phyloP scores from a whole-genome alignment of 495 filamentous ascomycete species.

The Tuber magnatum region DNA sequence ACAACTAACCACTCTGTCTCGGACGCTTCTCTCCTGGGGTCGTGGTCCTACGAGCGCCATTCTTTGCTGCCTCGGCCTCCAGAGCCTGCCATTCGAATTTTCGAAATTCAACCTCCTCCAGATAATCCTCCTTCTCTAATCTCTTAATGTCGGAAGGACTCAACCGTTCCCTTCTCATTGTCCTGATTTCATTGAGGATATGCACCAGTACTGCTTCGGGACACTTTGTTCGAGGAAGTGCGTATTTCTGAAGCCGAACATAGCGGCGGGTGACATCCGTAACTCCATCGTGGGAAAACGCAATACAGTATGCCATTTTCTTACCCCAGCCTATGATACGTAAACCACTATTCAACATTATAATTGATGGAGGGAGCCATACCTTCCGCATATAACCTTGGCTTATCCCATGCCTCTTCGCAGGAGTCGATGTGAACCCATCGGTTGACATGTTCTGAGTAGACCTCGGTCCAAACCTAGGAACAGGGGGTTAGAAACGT shows the following conservation, averaged over 20 bases:
- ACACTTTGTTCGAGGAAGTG: slow-evolving; percentile 61
- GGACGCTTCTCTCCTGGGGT: slow-evolving; percentile 28
- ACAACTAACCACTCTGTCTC: slow-evolving; percentile 37
- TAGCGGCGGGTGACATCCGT: slow-evolving; percentile 95
- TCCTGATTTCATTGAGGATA: slow-evolving; percentile 82
- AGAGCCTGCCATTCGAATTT: slow-evolving; percentile 13
- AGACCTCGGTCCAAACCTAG: slow-evolving; percentile 88
- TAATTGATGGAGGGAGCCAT: slow-evolving; percentile 31
- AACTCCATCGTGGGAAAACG: slow-evolving; percentile 90
- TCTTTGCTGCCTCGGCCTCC: slow-evolving; percentile 21
- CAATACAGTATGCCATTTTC: slow-evolving; percentile 93
- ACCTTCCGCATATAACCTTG: slow-evolving; percentile 85
- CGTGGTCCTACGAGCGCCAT: background rate
- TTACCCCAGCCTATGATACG: slow-evolving; percentile 62
- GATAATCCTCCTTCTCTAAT: slow-evolving; percentile 79
- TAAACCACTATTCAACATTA: slow-evolving; percentile 25
- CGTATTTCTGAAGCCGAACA: slow-evolving; percentile 70
- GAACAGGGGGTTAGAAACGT: background rate
- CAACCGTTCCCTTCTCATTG: slow-evolving; percentile 68
- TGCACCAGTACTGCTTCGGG: slow-evolving; percentile 85
- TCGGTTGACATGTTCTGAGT: slow-evolving; percentile 82
- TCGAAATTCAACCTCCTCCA: slow-evolving; percentile 74
- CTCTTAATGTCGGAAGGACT: slow-evolving; percentile 71
- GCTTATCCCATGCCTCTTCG: slow-evolving; percentile 93
- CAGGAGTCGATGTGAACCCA: slow-evolving; percentile 98